These are phyloP conservation scores for Croton laevigatus DNA, from an alignment of 441 rosid genomes.

Conservation along the genomic window DNA sequence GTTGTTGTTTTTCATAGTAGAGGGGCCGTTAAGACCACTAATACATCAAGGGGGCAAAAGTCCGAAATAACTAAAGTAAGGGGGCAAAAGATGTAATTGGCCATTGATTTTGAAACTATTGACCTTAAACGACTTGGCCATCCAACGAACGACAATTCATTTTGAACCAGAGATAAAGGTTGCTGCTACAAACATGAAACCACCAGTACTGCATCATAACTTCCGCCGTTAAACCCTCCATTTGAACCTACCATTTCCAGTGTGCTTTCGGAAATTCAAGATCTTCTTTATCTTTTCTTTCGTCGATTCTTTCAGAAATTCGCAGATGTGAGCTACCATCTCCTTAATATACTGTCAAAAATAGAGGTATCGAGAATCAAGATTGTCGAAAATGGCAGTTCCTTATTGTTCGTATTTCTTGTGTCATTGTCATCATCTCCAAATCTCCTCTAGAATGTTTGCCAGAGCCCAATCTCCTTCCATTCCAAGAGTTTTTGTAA, in stretches of 20 bases:
- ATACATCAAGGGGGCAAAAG: too few relatives aligned
- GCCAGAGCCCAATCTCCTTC: slow-evolving; percentile 16
- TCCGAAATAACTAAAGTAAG: too few relatives aligned
- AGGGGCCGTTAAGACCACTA: too few relatives aligned
- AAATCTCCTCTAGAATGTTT: slow-evolving; percentile 19
- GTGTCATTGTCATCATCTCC: slow-evolving; percentile 28
- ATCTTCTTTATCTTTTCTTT: slow-evolving; percentile 1
- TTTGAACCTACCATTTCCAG: neutral
- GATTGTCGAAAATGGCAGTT: slow-evolving; percentile 28
- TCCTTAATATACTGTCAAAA: neutral
- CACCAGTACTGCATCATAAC: neutral
- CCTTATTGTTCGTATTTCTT: slow-evolving; percentile 23
- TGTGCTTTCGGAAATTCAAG: neutral
- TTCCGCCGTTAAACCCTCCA: slow-evolving; percentile 20
- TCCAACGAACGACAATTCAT: too few relatives aligned
- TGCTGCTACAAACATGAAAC: neutral
- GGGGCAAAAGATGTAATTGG: too few relatives aligned
- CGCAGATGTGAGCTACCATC: neutral
- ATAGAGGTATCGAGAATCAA: neutral
- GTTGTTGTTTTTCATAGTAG: too few relatives aligned
- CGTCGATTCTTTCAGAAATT: neutral
- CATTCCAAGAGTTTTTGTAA: slow-evolving; percentile 30
- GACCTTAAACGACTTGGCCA: too few relatives aligned
- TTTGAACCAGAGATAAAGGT: too few relatives aligned
- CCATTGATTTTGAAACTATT: too few relatives aligned